These are phyloP conservation scores for Tuber microsphaerosporum DNA, from an alignment of 495 filamentous ascomycete species.

Conservation along the genomic window DNA sequence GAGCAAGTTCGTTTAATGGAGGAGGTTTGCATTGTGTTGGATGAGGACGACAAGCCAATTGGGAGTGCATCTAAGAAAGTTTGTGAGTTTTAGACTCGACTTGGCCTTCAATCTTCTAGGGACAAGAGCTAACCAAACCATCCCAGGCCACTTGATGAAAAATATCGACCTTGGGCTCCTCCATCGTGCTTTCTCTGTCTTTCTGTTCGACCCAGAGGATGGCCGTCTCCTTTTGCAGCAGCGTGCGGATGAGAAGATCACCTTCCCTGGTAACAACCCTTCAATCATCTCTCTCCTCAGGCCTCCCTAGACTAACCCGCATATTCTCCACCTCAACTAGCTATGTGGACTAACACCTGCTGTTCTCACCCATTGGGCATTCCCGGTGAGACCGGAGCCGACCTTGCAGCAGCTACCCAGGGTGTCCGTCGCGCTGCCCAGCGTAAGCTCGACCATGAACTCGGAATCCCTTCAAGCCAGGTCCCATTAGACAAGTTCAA, in stretches of 20 bases:
- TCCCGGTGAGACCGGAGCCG: constrained; percentile 79
- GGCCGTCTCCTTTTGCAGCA: constrained; percentile 87
- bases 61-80: constrained; percentile 97
- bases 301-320: neutral
- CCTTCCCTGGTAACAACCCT: constrained; percentile 58
- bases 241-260: constrained; percentile 95
- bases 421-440: constrained; percentile 87
- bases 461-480: constrained; percentile 83
- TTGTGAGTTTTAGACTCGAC: constrained; percentile 54
- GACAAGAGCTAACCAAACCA: constrained; percentile 26
- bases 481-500: constrained; percentile 87
- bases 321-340: constrained; percentile 36
- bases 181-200: constrained; percentile 94
- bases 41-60: constrained; percentile 86
- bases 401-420: constrained; percentile 67
- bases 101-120: neutral
- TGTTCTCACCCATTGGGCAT: constrained; percentile 95
- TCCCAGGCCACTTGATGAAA: constrained; percentile 87
- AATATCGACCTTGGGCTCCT: constrained; percentile 94
- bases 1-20: constrained; percentile 98
- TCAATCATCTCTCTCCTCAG: neutral
- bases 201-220: constrained; percentile 86
- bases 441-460: constrained; percentile 86
- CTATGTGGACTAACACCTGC: constrained; percentile 99
- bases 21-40: constrained; percentile 94